Evolutionary conservation across 176 grass and related monocot genomes (phyloP).

Genomic region (Phragmites australis): DNA sequence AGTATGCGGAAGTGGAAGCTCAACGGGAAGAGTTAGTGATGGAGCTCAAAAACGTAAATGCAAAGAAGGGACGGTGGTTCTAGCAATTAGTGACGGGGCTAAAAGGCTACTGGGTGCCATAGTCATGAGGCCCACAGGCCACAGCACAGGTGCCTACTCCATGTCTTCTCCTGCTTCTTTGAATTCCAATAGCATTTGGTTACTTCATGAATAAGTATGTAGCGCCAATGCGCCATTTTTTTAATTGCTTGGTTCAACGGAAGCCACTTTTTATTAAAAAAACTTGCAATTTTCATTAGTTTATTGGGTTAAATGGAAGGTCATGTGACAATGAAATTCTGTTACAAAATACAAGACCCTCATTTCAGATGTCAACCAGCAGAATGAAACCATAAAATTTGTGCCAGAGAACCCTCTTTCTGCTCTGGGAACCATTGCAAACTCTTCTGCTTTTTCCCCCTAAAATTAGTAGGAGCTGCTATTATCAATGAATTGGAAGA

Average conservation of each 20-base stretch:
- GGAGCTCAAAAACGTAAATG: constrained; percentile 66
- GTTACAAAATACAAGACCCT: background rate
- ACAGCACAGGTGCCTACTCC: constrained; percentile 43
- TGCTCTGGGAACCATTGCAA: background rate
- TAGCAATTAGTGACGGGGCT: constrained; percentile 45
- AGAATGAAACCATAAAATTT: background rate
- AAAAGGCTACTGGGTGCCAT: constrained; percentile 33
- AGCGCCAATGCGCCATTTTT: background rate
- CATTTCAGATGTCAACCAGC: background rate
- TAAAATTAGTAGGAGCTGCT: background rate
- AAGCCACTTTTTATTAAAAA: background rate
- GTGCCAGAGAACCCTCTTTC: background rate
- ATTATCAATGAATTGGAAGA: background rate
- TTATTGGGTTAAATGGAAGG: constrained; percentile 10
- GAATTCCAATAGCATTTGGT: constrained; percentile 12
- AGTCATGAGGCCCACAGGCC: constrained; percentile 32
- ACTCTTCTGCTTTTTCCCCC: background rate
- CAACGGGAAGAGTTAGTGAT: constrained; percentile 76
- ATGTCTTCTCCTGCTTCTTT: constrained; percentile 28
- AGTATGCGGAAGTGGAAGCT: constrained; percentile 85
- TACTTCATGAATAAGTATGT: background rate
- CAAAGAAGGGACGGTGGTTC: constrained; percentile 78
- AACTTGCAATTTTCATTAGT: background rate
- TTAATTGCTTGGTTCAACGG: constrained; percentile 7
- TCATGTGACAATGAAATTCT: constrained; percentile 2